Evolutionary conservation across 1,139 yeast species (phyloP), one percentile per base, ranked within the genome.

Genomic region (Kurtzmaniella quercitrusa): DNA sequence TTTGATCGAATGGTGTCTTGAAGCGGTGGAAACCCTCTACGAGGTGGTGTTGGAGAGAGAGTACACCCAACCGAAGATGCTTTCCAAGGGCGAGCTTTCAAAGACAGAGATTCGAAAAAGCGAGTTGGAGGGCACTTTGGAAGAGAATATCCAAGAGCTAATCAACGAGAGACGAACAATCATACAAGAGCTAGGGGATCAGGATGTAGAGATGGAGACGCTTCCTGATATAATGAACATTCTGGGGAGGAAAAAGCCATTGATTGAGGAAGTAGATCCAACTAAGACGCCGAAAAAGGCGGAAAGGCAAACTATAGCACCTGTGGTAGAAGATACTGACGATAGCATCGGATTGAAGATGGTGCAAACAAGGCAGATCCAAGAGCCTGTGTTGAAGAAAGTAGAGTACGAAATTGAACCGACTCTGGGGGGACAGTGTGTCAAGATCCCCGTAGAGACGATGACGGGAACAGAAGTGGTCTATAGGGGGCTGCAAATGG

Each of bases 1-100:
- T 11, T 53, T 77, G 44, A 69, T 77, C 21, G 84, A 79, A 50
- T 79, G 84, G 85, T 75, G 89, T 52, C 58, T 85, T 41, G 93
- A 85, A 54, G 77, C 87, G 2, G 75, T 83, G 7, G 93, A 85
- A 55, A 60, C 81, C 48, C 51, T 68, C 46, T 63, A 63, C 60
- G 77, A 51, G 37, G 46, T 60, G 59, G 70, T 53, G 54, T 66
- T 57, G 39, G 77, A 70, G 33, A 50, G 77, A 44, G 81, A 53
- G 46, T 71, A 50, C 59, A 68, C 58, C 58, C 72, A 74, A 3
- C 93, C 91, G 1, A 85, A 82, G 53, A 72, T 86, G 80, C 57
- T 70, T 7, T 63, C 70, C 44, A 85, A 85, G 62, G 91, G 91
- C 1, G 70, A 67, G 9, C 58, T 71, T 27, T 57, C 70, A 16